Conservation (phyloP, 148 eudicot genomes). For the Oxyria digyna region DNA sequence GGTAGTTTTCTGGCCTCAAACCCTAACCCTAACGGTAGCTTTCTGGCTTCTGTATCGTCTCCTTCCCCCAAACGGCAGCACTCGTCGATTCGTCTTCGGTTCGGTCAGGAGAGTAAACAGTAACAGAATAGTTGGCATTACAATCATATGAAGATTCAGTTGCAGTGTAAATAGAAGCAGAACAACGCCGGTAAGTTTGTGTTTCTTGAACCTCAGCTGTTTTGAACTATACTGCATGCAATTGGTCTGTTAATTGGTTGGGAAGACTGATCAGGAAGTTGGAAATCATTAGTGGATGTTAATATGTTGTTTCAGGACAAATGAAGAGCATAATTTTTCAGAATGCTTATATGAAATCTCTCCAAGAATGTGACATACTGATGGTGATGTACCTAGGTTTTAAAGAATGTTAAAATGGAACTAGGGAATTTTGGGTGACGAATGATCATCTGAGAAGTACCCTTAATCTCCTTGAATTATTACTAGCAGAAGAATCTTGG, state of each 20-base stretch:
- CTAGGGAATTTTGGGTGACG: background rate
- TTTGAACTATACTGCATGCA: background rate
- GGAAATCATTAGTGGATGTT: background rate
- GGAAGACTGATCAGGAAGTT: background rate
- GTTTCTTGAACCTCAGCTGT: background rate
- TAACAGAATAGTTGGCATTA: constrained; percentile 7
- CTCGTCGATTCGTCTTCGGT: constrained; percentile 16
- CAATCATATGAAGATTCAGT: background rate
- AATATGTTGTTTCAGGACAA: background rate
- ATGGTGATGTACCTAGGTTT: background rate
- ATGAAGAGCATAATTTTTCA: background rate
- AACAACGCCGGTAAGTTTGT: constrained; percentile 16
- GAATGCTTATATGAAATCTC: background rate
- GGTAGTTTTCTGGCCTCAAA: constrained; percentile 9
- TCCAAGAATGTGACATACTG: background rate
- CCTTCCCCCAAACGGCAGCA: constrained; percentile 25
- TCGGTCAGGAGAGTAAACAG: constrained; percentile 13
- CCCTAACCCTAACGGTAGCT: too few relatives aligned
- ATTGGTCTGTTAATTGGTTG: too few relatives aligned
- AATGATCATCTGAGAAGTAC: background rate
- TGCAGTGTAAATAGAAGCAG: constrained; percentile 12
- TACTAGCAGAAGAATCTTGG: background rate
- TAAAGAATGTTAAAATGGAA: background rate
- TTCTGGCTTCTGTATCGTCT: constrained; percentile 16
- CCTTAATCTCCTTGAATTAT: background rate